Conservation (phyloP, 306 rosid genomes). For the Senna siamea region DNA sequence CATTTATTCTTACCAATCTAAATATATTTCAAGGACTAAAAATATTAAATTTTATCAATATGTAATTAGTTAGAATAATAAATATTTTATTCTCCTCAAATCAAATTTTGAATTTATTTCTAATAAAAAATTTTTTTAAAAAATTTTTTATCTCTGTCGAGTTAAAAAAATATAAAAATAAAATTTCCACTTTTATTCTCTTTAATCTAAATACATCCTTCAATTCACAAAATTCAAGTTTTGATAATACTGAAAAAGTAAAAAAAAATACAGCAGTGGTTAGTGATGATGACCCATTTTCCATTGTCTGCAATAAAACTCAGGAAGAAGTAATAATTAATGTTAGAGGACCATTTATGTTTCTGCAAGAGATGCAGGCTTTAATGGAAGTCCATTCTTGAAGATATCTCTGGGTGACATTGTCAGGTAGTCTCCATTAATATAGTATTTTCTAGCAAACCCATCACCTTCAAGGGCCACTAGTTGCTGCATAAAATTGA, state of each 20-base stretch:
- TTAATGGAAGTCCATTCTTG: constrained; percentile 47
- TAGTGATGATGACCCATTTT: constrained; percentile 52
- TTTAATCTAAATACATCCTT: no score
- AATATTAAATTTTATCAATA: no score
- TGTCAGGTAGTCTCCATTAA: constrained; percentile 22
- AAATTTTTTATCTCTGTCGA: no score
- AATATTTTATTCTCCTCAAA: no score
- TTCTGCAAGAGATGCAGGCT: constrained; percentile 23
- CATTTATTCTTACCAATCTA: no score
- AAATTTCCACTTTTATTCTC: no score
- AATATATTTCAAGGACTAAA: no score
- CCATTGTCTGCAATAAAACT: constrained; percentile 38
- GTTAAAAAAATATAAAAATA: no score
- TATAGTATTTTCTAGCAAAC: neutral
- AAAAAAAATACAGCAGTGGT: constrained; percentile 10
- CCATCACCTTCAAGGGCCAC: constrained; percentile 24
- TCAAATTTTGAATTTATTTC: no score
- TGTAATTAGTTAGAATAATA: no score
- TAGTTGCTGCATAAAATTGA: constrained; percentile 23
- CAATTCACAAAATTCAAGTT: no score
- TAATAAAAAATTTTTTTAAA: no score
- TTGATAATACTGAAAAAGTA: neutral
- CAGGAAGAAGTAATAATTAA: constrained; percentile 8
- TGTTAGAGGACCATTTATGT: constrained; percentile 5
- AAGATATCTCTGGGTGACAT: constrained; percentile 11